These are phyloP conservation scores for Botrytis porri DNA, from an alignment of 2,329 filamentous ascomycete species.

Conservation along the genomic window DNA sequence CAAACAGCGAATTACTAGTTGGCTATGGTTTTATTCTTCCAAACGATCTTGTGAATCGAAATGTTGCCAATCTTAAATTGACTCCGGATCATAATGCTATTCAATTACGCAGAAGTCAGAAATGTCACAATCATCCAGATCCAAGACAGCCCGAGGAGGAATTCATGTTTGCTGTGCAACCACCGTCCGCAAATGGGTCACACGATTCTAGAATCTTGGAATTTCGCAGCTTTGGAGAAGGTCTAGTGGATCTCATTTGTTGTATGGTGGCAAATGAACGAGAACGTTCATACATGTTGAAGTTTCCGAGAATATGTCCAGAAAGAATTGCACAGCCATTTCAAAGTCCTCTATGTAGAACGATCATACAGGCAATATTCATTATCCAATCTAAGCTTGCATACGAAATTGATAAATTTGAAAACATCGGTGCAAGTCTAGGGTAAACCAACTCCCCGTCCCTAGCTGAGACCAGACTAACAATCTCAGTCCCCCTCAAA, in stretches of 20 bases:
- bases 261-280: slow-evolving; percentile 33
- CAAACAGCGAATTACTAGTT: slow-evolving; percentile 67
- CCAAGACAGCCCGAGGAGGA: slow-evolving; percentile 26
- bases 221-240: slow-evolving; percentile 28
- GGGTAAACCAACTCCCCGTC: slow-evolving; percentile 10
- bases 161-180: slow-evolving; percentile 30
- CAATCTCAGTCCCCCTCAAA: slow-evolving; percentile 26
- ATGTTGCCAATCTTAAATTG: slow-evolving; percentile 38
- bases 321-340: slow-evolving; percentile 23
- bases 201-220: slow-evolving; percentile 10
- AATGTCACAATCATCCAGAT: slow-evolving; percentile 24
- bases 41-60: slow-evolving; percentile 36
- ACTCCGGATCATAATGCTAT: slow-evolving; percentile 23
- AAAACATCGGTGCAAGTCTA: slow-evolving; percentile 17
- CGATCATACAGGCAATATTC: slow-evolving; percentile 22
- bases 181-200: not conserved
- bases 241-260: slow-evolving; percentile 32
- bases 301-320: slow-evolving; percentile 18
- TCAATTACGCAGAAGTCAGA: slow-evolving; percentile 28
- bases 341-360: slow-evolving; percentile 25
- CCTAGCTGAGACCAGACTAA: slow-evolving; percentile 11
- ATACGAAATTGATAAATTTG: slow-evolving; percentile 24
- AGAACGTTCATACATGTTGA: slow-evolving; percentile 25
- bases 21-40: slow-evolving; percentile 61
- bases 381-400: slow-evolving; percentile 28